A percentile compares a stretch with the other conserved stretches of the same genome.
Conservation (phyloP, 2,329 filamentous ascomycete species). For the Gaeumannomyces tritici region DNA sequence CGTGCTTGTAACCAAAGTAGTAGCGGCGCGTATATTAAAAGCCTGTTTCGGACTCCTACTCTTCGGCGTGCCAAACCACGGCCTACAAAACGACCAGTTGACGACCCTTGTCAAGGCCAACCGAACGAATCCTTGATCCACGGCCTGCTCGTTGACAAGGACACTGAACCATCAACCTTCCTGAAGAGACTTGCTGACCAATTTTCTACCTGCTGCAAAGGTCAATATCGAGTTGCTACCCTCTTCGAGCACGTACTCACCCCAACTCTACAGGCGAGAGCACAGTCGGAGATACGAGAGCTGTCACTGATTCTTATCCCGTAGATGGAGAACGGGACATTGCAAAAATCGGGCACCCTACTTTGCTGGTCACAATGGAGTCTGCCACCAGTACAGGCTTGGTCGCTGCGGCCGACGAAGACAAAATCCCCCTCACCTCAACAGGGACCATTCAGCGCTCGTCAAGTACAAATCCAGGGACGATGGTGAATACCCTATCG, state of each 20-base stretch:
- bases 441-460: constrained; percentile 14
- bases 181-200: constrained; percentile 10
- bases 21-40: constrained; percentile 6
- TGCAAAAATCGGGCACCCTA: constrained; percentile 9
- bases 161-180: constrained; percentile 13
- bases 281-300: background rate
- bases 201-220: constrained; percentile 11
- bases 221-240: constrained; percentile 10
- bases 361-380: constrained; percentile 15
- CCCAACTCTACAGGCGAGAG: constrained; percentile 11
- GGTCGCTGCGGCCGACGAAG: constrained; percentile 10
- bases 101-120: constrained; percentile 12
- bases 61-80: constrained; percentile 19
- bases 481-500: constrained; percentile 3
- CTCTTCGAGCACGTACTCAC: constrained; percentile 11
- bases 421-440: constrained; percentile 11
- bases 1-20: background rate
- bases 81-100: constrained; percentile 13
- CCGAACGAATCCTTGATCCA: constrained; percentile 15
- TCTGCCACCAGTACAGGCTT: constrained; percentile 14
- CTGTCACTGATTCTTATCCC: background rate
- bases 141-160: constrained; percentile 11
- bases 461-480: constrained; percentile 12
- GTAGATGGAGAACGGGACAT: background rate
- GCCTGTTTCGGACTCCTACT: constrained; percentile 15